Conservation (phyloP, 2,329 filamentous ascomycete genomes). For the Kalmusia sp. region DNA sequence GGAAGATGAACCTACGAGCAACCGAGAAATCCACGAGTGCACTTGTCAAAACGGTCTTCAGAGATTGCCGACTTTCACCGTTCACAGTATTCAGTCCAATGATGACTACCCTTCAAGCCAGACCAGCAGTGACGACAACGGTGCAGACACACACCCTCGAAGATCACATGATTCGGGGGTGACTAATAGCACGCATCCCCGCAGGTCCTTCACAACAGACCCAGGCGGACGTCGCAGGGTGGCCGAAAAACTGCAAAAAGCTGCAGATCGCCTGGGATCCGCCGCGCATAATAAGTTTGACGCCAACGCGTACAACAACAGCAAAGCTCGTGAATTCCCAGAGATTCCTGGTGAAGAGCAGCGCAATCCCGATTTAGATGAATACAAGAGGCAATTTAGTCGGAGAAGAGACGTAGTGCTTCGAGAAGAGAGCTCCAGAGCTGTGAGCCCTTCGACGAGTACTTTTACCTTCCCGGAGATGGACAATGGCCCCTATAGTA, state of each 20-base stretch:
- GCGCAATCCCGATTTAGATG: conserved; percentile 52
- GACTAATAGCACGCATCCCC: background rate
- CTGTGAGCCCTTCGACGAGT: conserved; percentile 48
- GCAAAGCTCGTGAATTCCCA: conserved; percentile 60
- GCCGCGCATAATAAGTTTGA: conserved; percentile 55
- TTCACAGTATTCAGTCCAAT: background rate
- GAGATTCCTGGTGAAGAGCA: conserved; percentile 61
- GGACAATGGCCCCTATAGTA: no score
- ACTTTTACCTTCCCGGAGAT: conserved; percentile 14
- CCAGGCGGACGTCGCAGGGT: conserved; percentile 25
- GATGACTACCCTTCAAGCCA: conserved; percentile 4
- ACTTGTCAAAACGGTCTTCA: conserved; percentile 22
- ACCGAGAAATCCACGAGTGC: conserved; percentile 20
- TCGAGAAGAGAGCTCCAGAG: conserved; percentile 44
- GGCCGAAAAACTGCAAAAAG: conserved; percentile 49
- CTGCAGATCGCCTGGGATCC: conserved; percentile 57
- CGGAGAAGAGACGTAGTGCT: conserved; percentile 18
- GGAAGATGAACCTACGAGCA: conserved; percentile 17
- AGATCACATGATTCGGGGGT: conserved; percentile 21
- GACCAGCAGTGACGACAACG: background rate
- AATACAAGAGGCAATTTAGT: conserved; percentile 53
- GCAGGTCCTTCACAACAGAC: conserved; percentile 12
- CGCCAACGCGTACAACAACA: conserved; percentile 56
- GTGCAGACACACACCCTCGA: background rate
- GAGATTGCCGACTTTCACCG: background rate